phyloP scores from a whole-genome alignment of 2,329 filamentous ascomycete genomes.

The Colletotrichum cereale region DNA sequence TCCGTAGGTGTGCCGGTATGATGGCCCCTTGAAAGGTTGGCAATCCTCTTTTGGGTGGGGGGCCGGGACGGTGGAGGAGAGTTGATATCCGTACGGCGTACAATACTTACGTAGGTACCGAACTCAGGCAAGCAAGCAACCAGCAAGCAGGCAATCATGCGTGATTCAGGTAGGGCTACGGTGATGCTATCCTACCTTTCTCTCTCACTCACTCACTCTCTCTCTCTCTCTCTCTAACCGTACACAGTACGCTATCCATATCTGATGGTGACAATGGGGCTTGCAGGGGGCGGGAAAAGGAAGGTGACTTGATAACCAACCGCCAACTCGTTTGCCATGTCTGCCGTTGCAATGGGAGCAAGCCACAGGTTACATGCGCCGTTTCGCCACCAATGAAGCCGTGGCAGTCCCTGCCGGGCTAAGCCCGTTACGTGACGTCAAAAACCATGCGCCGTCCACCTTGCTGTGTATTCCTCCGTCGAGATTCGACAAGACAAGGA shows the following conservation, averaged over 20 bases:
- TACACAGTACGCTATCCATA: too few species aligned
- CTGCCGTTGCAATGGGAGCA: slow-evolving; percentile 1
- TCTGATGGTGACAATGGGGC: background rate
- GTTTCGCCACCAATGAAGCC: slow-evolving; percentile 11
- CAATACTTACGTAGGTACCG: too few species aligned
- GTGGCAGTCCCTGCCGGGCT: slow-evolving; percentile 10
- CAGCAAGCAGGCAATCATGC: background rate
- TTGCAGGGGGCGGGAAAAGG: slow-evolving; percentile 3
- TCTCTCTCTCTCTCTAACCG: too few species aligned
- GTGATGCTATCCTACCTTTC: too few species aligned
- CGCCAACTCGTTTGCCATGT: background rate
- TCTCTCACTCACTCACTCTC: background rate
- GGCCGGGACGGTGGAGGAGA: too few species aligned
- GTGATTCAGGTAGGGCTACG: slow-evolving; percentile 4
- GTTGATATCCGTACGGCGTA: background rate
- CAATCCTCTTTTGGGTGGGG: background rate
- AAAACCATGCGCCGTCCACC: slow-evolving; percentile 25
- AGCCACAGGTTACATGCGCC: background rate
- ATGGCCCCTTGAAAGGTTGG: background rate
- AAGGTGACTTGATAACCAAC: slow-evolving; percentile 9
- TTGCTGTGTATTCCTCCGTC: background rate
- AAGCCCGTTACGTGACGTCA: slow-evolving; percentile 36
- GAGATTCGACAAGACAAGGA: slow-evolving; percentile 3
- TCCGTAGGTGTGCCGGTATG: background rate
- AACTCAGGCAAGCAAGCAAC: background rate